These are phyloP conservation scores for Aegilops tauschii DNA, from an alignment of 176 grass and related monocot genomes.

Conservation along the genomic window DNA sequence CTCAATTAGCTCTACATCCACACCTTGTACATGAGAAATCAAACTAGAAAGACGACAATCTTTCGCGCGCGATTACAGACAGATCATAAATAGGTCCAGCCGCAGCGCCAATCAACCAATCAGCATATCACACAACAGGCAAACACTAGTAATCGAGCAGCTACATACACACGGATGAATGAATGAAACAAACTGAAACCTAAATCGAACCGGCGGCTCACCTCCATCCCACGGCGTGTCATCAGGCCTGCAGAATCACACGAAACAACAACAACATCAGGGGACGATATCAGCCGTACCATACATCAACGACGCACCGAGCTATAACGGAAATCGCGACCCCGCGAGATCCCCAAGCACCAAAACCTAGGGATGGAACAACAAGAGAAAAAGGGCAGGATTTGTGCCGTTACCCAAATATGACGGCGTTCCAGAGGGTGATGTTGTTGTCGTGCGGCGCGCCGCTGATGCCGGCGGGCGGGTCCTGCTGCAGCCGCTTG, in stretches of 20 bases:
- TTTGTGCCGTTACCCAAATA: conserved; percentile 49
- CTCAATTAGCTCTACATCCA: neutral
- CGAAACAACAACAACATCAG: conserved; percentile 1
- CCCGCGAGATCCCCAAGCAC: conserved; percentile 4
- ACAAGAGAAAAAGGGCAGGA: neutral
- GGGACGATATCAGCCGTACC: neutral
- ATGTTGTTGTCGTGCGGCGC: conserved; percentile 97
- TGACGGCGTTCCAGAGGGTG: conserved; percentile 93
- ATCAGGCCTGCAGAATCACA: conserved; percentile 64
- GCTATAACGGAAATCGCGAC: neutral
- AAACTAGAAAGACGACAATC: no score
- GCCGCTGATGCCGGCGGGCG: conserved; percentile 90
- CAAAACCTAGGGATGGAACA: neutral
- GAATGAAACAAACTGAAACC: neutral
- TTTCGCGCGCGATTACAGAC: no score
- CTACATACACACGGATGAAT: no score
- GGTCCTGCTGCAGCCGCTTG: conserved; percentile 90
- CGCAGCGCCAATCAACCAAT: neutral
- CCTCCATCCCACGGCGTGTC: conserved; percentile 94
- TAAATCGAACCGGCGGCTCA: conserved; percentile 29
- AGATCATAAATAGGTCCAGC: neutral
- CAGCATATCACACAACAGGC: neutral
- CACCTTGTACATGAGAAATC: no score
- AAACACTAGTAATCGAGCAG: neutral
- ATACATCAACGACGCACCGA: neutral